These are phyloP conservation scores for Blastobotrys chiropterorum DNA, from an alignment of 805 yeast species.

Conservation along the genomic window DNA sequence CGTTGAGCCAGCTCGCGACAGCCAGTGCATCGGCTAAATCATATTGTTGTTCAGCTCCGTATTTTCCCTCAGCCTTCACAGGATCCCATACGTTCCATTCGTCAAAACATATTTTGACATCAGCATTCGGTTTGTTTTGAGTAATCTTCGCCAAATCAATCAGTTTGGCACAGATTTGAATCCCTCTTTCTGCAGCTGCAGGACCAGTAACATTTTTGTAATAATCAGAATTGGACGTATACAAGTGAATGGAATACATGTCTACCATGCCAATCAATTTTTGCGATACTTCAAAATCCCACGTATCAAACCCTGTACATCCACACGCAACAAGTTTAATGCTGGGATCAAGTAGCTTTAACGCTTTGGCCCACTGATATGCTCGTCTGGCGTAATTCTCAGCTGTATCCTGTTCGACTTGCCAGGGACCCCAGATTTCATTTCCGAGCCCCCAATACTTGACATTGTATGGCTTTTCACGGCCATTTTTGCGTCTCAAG, in stretches of 20 bases:
- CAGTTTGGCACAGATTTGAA: conserved; percentile 27
- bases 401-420: conserved; percentile 30
- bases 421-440: conserved; percentile 36
- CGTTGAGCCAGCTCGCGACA: conserved; percentile 33
- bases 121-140: conserved; percentile 14
- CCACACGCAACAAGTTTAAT: conserved; percentile 31
- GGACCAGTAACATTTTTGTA: conserved; percentile 29
- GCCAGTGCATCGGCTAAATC: conserved; percentile 32
- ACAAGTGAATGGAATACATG: conserved; percentile 31
- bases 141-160: conserved; percentile 29
- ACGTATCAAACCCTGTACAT: conserved; percentile 27
- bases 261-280: conserved; percentile 26
- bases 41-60: conserved; percentile 33
- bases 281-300: conserved; percentile 30
- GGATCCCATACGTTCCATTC: conserved; percentile 38
- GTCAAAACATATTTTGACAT: conserved; percentile 30
- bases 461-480: conserved; percentile 31
- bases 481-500: conserved; percentile 31
- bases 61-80: conserved; percentile 26
- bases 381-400: conserved; percentile 31
- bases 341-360: conserved; percentile 29
- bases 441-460: conserved; percentile 36
- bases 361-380: conserved; percentile 33
- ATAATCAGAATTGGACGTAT: conserved; percentile 26
- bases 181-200: conserved; percentile 32